Evolutionary conservation across 345 rosid genomes (phyloP), one percentile per base, ranked within the genome.

Genomic region (Eucalyptus cloeziana): DNA sequence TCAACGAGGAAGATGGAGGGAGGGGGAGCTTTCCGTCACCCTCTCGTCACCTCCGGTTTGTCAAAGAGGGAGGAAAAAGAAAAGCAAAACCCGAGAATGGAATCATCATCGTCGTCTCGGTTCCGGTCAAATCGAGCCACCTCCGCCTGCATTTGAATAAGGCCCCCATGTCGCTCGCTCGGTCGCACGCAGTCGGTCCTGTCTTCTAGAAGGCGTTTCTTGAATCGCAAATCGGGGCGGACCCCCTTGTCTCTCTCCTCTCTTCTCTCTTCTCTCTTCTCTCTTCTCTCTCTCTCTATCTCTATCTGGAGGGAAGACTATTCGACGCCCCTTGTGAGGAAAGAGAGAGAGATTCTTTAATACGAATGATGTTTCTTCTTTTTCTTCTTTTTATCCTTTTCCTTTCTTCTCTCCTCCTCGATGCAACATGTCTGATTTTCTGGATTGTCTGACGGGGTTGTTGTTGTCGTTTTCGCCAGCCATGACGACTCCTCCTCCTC

Each of bases 391-490:
- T 56, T 56, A 0, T 24, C 13, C 30, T 56, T 24, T 56, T 62
- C 8, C 69, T 62, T 8, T 10, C 24, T 4, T 76, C 27, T 37
- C 83, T 76, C 83, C 83, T 76, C 83, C 27, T 76, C 43, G 83
- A 37, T 22, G 83, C 83, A 21, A 52, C 1, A 37, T 37, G 22
- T 49, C 71, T 58, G 67, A 19, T 27, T n/a, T 25, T 43, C 49
- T 24, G 69, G 37, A 44, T 62, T 8, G 40, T 14, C 60, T 67
- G n/a, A 43, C 44, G 44, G 49, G 45, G 54, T 69, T 10, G 85
- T 45, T 11, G 81, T 80, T 67, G 93, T 90, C 91, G 89, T 81
- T 81, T 91, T 90, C 92, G 89, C 92, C 92, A 89, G 89, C 91
- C 89, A 87, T 45, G 44, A 86, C 90, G 17, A 33, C 89, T 87